Evolutionary conservation across 805 yeast species (phyloP), one percentile per base, ranked within the genome.

Genomic region (Blastobotrys muscicola): DNA sequence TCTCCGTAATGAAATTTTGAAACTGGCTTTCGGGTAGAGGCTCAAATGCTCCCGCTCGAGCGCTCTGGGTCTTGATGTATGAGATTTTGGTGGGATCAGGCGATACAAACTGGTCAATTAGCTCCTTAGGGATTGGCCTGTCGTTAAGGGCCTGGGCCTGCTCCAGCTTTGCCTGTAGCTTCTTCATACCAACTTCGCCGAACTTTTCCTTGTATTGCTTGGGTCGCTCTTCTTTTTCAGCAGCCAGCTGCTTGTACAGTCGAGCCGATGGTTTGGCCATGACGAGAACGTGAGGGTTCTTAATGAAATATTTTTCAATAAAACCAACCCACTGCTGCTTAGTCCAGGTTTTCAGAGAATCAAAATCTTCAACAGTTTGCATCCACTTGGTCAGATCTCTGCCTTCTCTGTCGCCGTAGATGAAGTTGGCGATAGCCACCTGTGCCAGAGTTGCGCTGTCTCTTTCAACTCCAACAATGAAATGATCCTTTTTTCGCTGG

Each of bases 11-110:
- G 11, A 48, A 31, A 29, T 39, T 36, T 47, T 61, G 63, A 6
- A 56, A 30, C 8, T 40, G 44, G 14, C 38, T 36, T 15, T 49
- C 51, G 1, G 58, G 15, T 23, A 11, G 30, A 3, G 4, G n/a
- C 13, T 33, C 14, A 34, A 37, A 10, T 41, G 76, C 69, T 11
- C 85, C 82, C 7, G 77, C 76, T 6, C 74, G 73, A 36, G 83
- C 78, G 0, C 92, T 74, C 8, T 68, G 63, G 0, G 95, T 80
- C 23, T 74, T 53, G 48, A 86, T 84, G 55, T 92, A 86, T 5
- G 72, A 64, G 39, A 92, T 85, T 38, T 72, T 74, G 0, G 81
- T 67, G 0, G 92, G 87, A 56, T 86, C 85, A 3, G 94, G 89
- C 16, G 74, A 72, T 2, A 75, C 74, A 61, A 86, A 87, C 20